Base-by-base conservation (phyloP, 768 basidiomycete species). In the Xerocomellus dryophilus region DNA sequence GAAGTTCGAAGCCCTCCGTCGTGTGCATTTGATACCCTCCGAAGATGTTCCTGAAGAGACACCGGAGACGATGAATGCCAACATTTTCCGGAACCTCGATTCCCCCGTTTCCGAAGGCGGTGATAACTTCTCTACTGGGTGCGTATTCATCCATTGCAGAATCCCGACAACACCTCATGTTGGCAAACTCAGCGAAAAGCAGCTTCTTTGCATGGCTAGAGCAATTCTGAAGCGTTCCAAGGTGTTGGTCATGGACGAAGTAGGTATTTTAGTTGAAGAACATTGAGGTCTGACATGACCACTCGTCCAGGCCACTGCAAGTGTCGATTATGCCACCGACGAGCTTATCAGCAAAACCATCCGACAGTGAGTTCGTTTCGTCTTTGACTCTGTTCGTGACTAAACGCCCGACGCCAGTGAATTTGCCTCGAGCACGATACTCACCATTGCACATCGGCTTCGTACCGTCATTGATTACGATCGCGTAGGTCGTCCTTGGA, bases 91-190 rank as follows among this genome's bases (percentile, higher is more conserved):
- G 18, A 81, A 85, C 61, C 73, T 91, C 7, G 88, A 92, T 56
- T 86, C 84, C 0, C 60, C 77, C 8, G 87, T 91, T 3, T 85
- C 86, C 1, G 91, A 94, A 72, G 89, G 88, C 2, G 90, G 90
- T 17, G 93, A 95, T 18, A 95, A 93, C 73, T 93, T 94, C 67
- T 91, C 88, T 0, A 87, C 88, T 7, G 89, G 88, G 86, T 88
- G 53, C 43, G 77, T 66, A 2, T 48, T 40, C 47, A 2, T 46
- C 36, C 10, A n/a, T 31, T 27, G n/a, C 8, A 15, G 20, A 42
- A 11, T 21, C 18, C 14, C 6, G 15, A 32, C 29, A 8, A 17
- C 21, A 23, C 39, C 49, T 66, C 39, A 61, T 18, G 27, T 36
- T 9, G 18, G 31, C 7, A 7, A 11, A 49, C 51, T 11, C 41